A percentile compares a stretch with the other conserved stretches of the same genome.
Conservation (phyloP, 352 stramenopile species). For the Phytophthora macrochlamydospora region DNA sequence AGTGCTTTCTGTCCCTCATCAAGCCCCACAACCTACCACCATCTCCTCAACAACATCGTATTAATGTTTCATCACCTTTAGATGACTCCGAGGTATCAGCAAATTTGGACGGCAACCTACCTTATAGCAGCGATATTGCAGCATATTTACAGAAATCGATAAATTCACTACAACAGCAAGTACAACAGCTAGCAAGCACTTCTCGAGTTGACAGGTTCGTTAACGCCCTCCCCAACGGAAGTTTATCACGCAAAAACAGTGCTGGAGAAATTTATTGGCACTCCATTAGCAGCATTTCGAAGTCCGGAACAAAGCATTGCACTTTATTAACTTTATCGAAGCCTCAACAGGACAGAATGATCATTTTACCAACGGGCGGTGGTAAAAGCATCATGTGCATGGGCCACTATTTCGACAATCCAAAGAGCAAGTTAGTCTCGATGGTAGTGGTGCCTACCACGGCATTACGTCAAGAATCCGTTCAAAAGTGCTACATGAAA, state of each 20-base stretch:
- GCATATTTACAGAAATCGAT: background rate
- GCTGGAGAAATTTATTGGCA: background rate
- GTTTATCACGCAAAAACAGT: background rate
- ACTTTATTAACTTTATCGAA: background rate
- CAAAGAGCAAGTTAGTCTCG: background rate
- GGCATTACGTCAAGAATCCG: background rate
- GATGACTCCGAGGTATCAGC: too few species aligned
- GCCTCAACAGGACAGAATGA: background rate
- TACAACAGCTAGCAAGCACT: background rate
- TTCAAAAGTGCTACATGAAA: background rate
- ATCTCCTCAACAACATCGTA: background rate
- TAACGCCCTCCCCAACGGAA: background rate
- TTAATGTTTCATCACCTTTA: too few species aligned
- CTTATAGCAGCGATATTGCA: background rate
- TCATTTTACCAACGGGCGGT: background rate
- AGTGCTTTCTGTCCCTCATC: background rate
- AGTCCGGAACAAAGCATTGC: background rate
- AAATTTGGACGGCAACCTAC: background rate
- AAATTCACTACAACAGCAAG: background rate
- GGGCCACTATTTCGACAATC: background rate
- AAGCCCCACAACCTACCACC: background rate
- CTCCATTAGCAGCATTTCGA: background rate
- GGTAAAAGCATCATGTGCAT: background rate
- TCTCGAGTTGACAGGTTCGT: background rate
- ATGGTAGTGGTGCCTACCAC: background rate